These are phyloP conservation scores for Paraconiothyrium sp. DNA, from an alignment of 2,329 filamentous ascomycete species.

Conservation along the genomic window DNA sequence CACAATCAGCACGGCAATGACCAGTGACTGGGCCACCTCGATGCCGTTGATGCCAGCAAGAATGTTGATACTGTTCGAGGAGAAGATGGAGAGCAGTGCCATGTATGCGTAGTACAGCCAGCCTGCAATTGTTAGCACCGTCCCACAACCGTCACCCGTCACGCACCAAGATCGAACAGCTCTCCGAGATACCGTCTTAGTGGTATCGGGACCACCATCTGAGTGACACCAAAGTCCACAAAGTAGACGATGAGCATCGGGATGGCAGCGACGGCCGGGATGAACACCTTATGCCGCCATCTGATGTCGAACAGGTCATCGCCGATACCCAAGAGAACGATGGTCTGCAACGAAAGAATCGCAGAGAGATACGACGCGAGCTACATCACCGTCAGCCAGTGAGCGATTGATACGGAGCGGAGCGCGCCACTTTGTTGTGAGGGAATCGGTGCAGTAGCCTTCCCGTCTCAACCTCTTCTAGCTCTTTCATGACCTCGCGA, in stretches of 20 bases:
- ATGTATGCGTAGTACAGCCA: conserved; percentile 92
- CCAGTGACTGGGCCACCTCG: conserved; percentile 92
- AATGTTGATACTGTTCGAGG: conserved; percentile 99
- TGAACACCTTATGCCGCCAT: conserved; percentile 99
- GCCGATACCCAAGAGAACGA: conserved; percentile 89
- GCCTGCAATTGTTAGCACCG: conserved; percentile 43
- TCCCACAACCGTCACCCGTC: conserved; percentile 11
- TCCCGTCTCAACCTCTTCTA: conserved; percentile 79
- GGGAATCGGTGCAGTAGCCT: conserved; percentile 91
- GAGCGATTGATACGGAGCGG: background rate
- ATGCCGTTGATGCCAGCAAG: conserved; percentile 99
- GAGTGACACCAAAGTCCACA: conserved; percentile 97
- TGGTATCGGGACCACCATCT: conserved; percentile 88
- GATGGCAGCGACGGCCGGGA: conserved; percentile 91
- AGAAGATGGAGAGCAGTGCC: conserved; percentile 96
- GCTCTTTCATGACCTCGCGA: conserved; percentile 80
- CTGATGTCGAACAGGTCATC: conserved; percentile 98
- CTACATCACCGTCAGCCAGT: conserved; percentile 55
- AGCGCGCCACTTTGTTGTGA: conserved; percentile 78
- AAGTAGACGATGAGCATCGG: conserved; percentile 97
- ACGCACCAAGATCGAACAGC: conserved; percentile 76
- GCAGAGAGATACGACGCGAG: conserved; percentile 95
- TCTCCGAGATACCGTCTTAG: conserved; percentile 86
- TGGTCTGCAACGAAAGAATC: conserved; percentile 89
- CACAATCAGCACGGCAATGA: conserved; percentile 83